Percentiles rank a stretch among this genome's conserved stretches.
phyloP scores from a whole-genome alignment of 23 red algal species.

The Gracilaria domingensis region DNA sequence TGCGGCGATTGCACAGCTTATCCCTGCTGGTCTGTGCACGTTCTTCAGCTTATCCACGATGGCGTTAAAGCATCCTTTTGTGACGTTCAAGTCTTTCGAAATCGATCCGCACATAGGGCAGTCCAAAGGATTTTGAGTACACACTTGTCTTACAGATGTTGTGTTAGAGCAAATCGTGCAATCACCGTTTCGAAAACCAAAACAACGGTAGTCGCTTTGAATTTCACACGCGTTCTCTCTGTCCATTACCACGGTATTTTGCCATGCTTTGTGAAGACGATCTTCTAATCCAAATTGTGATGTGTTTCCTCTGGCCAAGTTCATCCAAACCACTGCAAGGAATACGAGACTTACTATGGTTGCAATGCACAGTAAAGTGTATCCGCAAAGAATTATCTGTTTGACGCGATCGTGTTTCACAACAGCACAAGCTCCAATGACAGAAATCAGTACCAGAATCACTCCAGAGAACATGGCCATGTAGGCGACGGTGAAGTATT shows the following conservation, averaged over 20 bases:
- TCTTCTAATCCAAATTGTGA: slow-evolving; percentile 18
- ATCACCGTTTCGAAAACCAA: slow-evolving; percentile 10
- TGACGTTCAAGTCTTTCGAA: not conserved
- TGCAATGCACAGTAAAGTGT: slow-evolving; percentile 25
- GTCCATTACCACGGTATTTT: slow-evolving; percentile 30
- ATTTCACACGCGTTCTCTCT: slow-evolving; percentile 2
- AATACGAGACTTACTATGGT: slow-evolving; percentile 19
- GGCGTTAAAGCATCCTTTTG: slow-evolving; percentile 14
- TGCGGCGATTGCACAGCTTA: slow-evolving; percentile 6
- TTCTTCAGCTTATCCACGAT: slow-evolving; percentile 1
- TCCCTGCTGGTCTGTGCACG: slow-evolving; percentile 19
- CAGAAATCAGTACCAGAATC: not conserved
- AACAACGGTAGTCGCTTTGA: slow-evolving; percentile 9
- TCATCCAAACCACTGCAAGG: not conserved
- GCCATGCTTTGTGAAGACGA: slow-evolving; percentile 29
- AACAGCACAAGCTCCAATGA: slow-evolving; percentile 5
- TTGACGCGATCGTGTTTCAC: not conserved
- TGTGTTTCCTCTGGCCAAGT: slow-evolving; percentile 9
- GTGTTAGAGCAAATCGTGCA: not conserved
- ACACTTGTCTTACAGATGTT: not conserved
- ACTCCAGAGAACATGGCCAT: slow-evolving; percentile 3
- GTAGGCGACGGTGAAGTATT: slow-evolving; percentile 23
- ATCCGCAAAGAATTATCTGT: not conserved
- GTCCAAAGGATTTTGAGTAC: not conserved
- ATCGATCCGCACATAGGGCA: slow-evolving; percentile 25